Conservation (phyloP, 495 filamentous ascomycete species). For the Penicillium robsamsonii region DNA sequence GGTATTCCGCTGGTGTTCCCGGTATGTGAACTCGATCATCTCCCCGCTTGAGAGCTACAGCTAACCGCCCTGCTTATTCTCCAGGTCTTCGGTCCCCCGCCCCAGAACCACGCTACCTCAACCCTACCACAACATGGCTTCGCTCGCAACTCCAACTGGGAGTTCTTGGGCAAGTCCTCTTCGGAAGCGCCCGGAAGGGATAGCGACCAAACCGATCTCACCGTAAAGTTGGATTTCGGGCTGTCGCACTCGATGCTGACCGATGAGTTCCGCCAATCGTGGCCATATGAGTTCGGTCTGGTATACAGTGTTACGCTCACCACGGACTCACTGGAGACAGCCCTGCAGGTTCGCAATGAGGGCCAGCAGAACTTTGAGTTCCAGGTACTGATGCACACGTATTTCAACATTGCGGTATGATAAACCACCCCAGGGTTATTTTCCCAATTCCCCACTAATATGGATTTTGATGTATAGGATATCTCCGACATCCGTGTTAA, state of each 20-base stretch:
- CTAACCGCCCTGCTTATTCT: slow-evolving; percentile 15
- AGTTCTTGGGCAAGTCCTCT: slow-evolving; percentile 61
- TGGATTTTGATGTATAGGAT: slow-evolving; percentile 50
- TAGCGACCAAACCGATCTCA: slow-evolving; percentile 50
- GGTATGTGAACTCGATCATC: slow-evolving; percentile 49
- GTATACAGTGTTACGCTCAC: slow-evolving; percentile 90
- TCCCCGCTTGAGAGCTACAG: slow-evolving; percentile 3
- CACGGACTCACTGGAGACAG: slow-evolving; percentile 71
- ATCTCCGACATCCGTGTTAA: slow-evolving; percentile 66
- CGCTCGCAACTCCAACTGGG: slow-evolving; percentile 75
- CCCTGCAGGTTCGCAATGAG: slow-evolving; percentile 79
- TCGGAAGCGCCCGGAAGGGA: slow-evolving; percentile 60
- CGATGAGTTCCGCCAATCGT: slow-evolving; percentile 60
- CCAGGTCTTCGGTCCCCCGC: slow-evolving; percentile 87
- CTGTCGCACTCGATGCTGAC: slow-evolving; percentile 69
- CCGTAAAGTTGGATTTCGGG: slow-evolving; percentile 92
- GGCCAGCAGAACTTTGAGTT: slow-evolving; percentile 80
- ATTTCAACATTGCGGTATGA: slow-evolving; percentile 75
- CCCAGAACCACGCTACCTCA: slow-evolving; percentile 65
- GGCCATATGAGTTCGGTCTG: slow-evolving; percentile 82
- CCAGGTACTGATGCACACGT: slow-evolving; percentile 89
- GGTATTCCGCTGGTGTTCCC: slow-evolving; percentile 95
- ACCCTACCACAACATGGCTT: slow-evolving; percentile 92
- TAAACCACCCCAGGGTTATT: background rate
- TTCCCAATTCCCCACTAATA: background rate